Evolutionary conservation across 352 stramenopile species (phyloP), one percentile per base, ranked within the genome.

Genomic region (Phytopythium ostracodes): DNA sequence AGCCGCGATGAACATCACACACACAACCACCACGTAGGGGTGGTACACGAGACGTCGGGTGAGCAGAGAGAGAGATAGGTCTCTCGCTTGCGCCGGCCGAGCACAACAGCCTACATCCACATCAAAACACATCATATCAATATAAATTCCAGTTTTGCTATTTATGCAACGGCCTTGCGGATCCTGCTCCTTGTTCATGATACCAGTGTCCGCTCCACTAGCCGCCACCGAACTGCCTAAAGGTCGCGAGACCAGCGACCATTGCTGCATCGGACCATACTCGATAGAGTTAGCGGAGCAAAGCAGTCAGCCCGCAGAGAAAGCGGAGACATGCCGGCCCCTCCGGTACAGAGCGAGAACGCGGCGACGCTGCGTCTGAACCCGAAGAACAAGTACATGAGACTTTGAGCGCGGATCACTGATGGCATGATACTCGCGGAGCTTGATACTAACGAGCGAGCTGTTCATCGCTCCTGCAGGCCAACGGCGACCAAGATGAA

Each of bases 401-500:
- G n/a, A n/a, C n/a, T n/a, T n/a, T n/a, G n/a, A n/a, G n/a, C n/a
- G n/a, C n/a, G n/a, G n/a, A n/a, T n/a, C n/a, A n/a, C n/a, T n/a
- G n/a, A n/a, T n/a, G n/a, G n/a, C n/a, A n/a, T n/a, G n/a, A n/a
- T n/a, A n/a, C n/a, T n/a, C n/a, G n/a, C n/a, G n/a, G n/a, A n/a
- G 36, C 4, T 31, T 11, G n/a, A 18, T 14, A n/a, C 56, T 9
- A 12, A 20, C 25, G 27, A 24, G n/a, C 22, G 47, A n/a, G 46
- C 27, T 11, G 20, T 50, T 42, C 57, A 14, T 47, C 25, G 14
- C 12, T 55, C 25, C 38, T 35, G 20, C 4, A 87, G 77, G 59
- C 84, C 84, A 2, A 90, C 81, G 46, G 86, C 81, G 61, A 91
- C 79, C 44, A 88, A 91, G 59, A 93, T 91, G 81, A 93, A 89